Evolutionary conservation across 1,139 yeast species (phyloP).

Genomic region (Yamadazyma taylorii): DNA sequence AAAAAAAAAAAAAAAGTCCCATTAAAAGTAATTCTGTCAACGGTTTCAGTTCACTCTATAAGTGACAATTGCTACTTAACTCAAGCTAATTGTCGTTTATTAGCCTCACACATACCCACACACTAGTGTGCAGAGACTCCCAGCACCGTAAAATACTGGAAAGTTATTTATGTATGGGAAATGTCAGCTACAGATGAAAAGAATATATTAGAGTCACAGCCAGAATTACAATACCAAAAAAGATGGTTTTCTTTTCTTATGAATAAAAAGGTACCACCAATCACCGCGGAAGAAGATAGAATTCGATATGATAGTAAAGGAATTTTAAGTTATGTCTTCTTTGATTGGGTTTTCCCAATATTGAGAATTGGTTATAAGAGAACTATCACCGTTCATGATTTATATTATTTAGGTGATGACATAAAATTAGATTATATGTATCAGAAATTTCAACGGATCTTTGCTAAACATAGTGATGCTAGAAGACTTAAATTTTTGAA

Average conservation of each 20-base stretch:
- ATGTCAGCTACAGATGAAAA: too few relatives aligned
- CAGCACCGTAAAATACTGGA: too few relatives aligned
- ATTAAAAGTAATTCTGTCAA: too few relatives aligned
- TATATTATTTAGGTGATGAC: constrained; percentile 55
- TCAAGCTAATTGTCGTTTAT: too few relatives aligned
- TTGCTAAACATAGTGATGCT: constrained; percentile 33
- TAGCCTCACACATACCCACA: too few relatives aligned
- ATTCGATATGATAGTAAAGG: constrained; percentile 22
- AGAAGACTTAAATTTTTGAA: constrained; percentile 19
- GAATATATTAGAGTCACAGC: constrained; percentile 5
- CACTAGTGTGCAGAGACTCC: too few relatives aligned
- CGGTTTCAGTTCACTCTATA: too few relatives aligned
- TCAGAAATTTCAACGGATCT: constrained; percentile 26
- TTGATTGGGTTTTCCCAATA: constrained; percentile 61
- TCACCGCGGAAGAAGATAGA: constrained; percentile 55
- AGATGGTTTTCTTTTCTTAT: constrained; percentile 17
- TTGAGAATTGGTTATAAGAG: constrained; percentile 65
- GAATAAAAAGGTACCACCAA: constrained; percentile 42
- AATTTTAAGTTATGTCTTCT: constrained; percentile 31
- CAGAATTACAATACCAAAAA: constrained; percentile 16
- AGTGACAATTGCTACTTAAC: too few relatives aligned
- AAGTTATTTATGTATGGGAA: too few relatives aligned
- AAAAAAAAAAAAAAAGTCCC: too few relatives aligned
- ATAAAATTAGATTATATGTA: constrained; percentile 53
- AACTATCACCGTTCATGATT: constrained; percentile 62